Evolutionary conservation across 768 basidiomycete species (phyloP), one percentile per base, ranked within the genome.

Genomic region (Calocybe gangraenosa): DNA sequence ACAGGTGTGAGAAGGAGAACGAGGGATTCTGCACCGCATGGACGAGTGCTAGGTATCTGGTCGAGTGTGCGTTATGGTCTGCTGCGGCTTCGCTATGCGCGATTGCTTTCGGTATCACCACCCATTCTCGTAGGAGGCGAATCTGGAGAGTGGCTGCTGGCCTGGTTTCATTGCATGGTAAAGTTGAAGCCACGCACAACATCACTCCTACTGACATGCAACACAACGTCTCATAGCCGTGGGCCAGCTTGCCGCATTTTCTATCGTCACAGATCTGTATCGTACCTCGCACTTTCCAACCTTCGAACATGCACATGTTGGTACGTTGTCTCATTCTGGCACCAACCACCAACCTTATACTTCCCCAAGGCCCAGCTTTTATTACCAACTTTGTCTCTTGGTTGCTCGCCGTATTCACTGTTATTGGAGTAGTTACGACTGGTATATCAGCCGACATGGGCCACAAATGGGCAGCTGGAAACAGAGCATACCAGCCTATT

Each of bases 131-230:
- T 40, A 71, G 87, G 52, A 70, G 85, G 47, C 76, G 87, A 51
- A 81, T 88, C 23, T 90, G 87, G 87, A 79, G 75, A 58, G 82
- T 78, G 1, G 82, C 84, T 1, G 84, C 84, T 7, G 78, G 76
- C 13, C 61, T 90, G 8, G 67, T 86, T 10, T 61, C 78, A 13
- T 55, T 87, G 15, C 81, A 86, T 56, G 76, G 86, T 83, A 52
- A 56, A 45, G 6, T 3, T 14, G n/a, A n/a, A 35, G 13, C 15
- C 13, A 32, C 6, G 49, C 44, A 21, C 15, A 31, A 28, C 19
- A 33, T 36, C 10, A 8, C 17, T 25, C 39, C 35, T n/a, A 7
- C n/a, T 18, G 6, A 30, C 20, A 25, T 38, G 23, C 20, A 18
- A 2, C 25, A 34, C 1, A 28, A 32, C 9, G 35, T 41, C 33